A percentile compares a stretch with the other conserved stretches of the same genome.
phyloP scores from a whole-genome alignment of 495 filamentous ascomycete genomes.

The Terfezia claveryi region DNA sequence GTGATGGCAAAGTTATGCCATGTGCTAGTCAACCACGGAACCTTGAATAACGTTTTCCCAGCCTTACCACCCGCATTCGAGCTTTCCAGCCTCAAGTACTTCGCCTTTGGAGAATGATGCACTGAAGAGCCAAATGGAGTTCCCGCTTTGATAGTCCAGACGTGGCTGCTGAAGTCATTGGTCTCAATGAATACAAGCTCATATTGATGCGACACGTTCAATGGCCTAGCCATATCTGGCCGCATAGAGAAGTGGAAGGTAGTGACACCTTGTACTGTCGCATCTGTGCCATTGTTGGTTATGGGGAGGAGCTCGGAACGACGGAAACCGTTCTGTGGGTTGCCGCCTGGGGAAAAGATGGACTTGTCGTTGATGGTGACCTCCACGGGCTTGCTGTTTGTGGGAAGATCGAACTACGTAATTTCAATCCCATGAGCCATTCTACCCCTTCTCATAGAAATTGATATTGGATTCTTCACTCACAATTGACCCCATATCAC shows the following conservation, averaged over 20 bases:
- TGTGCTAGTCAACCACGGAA: slow-evolving; percentile 19
- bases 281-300: slow-evolving; percentile 28
- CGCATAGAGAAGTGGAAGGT: slow-evolving; percentile 34
- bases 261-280: slow-evolving; percentile 24
- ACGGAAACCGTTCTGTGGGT: slow-evolving; percentile 33
- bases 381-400: not conserved
- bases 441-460: not conserved
- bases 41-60: slow-evolving; percentile 22
- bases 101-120: slow-evolving; percentile 1
- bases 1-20: slow-evolving; percentile 40
- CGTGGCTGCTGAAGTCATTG: slow-evolving; percentile 31
- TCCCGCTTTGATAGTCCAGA: slow-evolving; percentile 34
- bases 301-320: slow-evolving; percentile 31
- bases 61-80: slow-evolving; percentile 9
- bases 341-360: slow-evolving; percentile 27
- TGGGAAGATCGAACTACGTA: not conserved
- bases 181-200: slow-evolving; percentile 35
- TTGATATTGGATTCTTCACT: not conserved
- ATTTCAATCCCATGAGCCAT: too few species aligned
- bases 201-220: slow-evolving; percentile 36
- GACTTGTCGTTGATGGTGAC: slow-evolving; percentile 22
- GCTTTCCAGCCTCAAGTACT: slow-evolving; percentile 7
- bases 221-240: slow-evolving; percentile 24
- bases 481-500: slow-evolving; percentile 7
- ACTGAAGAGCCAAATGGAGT: slow-evolving; percentile 8